These are phyloP conservation scores for Chlorella sp. DNA, from an alignment of 139 green algal genomes.

Conservation along the genomic window DNA sequence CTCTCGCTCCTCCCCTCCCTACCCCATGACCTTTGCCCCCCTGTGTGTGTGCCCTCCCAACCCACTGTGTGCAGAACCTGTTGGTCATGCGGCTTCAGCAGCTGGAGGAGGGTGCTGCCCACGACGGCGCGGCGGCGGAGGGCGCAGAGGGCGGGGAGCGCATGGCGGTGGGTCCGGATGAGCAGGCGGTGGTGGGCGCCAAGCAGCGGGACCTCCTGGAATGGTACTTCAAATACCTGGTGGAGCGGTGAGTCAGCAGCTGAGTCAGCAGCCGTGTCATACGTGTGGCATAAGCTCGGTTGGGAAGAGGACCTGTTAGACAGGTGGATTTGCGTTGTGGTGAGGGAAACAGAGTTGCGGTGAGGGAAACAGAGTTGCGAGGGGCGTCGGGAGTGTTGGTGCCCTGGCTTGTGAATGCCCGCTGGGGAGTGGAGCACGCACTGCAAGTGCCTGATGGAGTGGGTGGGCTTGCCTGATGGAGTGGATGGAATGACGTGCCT, in stretches of 20 bases:
- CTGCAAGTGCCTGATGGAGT: too few relatives aligned
- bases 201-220: constrained; percentile 82
- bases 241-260: constrained; percentile 40
- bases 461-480: background rate
- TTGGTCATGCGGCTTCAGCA: constrained; percentile 67
- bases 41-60: background rate
- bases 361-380: too few relatives aligned
- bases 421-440: too few relatives aligned
- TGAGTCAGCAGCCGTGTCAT: background rate
- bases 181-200: constrained; percentile 48
- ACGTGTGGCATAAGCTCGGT: too few relatives aligned
- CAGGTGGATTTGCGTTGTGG: too few relatives aligned
- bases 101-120: constrained; percentile 48
- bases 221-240: constrained; percentile 87
- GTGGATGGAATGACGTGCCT: too few relatives aligned
- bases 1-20: background rate
- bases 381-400: too few relatives aligned
- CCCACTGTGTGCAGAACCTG: constrained; percentile 61
- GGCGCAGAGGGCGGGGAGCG: constrained; percentile 5
- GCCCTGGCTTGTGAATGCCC: too few relatives aligned
- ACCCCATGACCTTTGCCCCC: background rate
- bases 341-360: too few relatives aligned
- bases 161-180: constrained; percentile 34
- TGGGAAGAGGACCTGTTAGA: too few relatives aligned
- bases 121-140: constrained; percentile 5